These are phyloP conservation scores for Diplosphaera chodatii DNA, from an alignment of 139 green algal species.

Conservation along the genomic window DNA sequence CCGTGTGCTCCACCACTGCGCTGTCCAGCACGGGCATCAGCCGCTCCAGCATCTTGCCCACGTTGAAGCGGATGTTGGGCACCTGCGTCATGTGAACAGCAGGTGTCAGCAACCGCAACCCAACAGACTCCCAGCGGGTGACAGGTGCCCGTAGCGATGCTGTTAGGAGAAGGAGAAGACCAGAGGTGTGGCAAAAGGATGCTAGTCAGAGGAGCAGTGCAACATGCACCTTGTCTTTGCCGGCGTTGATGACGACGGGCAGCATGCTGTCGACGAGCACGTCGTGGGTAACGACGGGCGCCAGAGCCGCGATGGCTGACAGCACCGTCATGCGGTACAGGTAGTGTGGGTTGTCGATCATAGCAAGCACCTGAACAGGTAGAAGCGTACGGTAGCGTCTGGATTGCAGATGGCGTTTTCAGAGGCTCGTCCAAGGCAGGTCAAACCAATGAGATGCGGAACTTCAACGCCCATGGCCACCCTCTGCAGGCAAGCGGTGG, in stretches of 20 bases:
- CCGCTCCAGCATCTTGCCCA: slow-evolving; percentile 83
- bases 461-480: too few species aligned
- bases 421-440: too few species aligned
- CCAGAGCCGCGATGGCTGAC: slow-evolving; percentile 68
- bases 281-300: slow-evolving; percentile 71
- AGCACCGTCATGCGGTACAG: slow-evolving; percentile 95
- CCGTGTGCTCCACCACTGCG: slow-evolving; percentile 51
- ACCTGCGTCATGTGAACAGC: slow-evolving; percentile 22
- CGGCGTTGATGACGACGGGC: slow-evolving; percentile 70
- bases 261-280: slow-evolving; percentile 79
- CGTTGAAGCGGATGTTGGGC: slow-evolving; percentile 94
- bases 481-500: too few species aligned
- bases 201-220: too few species aligned
- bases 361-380: slow-evolving; percentile 35
- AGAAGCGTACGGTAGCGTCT: too few species aligned
- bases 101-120: not conserved
- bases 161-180: too few species aligned
- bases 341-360: slow-evolving; percentile 81
- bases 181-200: too few species aligned
- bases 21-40: slow-evolving; percentile 69
- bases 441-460: too few species aligned
- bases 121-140: too few species aligned
- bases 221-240: slow-evolving; percentile 80
- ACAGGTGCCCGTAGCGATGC: too few species aligned
- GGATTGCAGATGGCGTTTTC: too few species aligned